phyloP scores from a whole-genome alignment of 1,139 yeast genomes.

The Casaregolazyma lundiana region DNA sequence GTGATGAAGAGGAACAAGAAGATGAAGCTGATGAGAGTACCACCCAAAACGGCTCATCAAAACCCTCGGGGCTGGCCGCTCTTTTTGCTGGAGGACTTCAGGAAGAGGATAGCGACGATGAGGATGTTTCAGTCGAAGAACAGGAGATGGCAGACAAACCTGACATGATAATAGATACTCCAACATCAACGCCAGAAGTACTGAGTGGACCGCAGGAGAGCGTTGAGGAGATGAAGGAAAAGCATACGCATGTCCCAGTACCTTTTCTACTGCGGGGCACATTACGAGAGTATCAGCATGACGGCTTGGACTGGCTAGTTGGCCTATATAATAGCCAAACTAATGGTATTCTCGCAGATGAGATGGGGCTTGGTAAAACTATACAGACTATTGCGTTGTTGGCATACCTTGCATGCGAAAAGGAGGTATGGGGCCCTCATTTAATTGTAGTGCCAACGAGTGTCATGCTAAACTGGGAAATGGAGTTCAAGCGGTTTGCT shows the following conservation, averaged over 20 bases:
- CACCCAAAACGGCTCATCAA: neutral
- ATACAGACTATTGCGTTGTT: slow-evolving; percentile 90
- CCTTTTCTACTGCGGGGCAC: slow-evolving; percentile 66
- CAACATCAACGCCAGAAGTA: slow-evolving; percentile 18
- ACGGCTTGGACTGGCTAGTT: slow-evolving; percentile 96
- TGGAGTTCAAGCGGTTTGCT: slow-evolving; percentile 97
- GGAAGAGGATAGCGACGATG: slow-evolving; percentile 24
- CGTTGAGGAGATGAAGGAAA: neutral
- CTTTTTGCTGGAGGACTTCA: slow-evolving; percentile 20
- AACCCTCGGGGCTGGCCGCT: slow-evolving; percentile 8
- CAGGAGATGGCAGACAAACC: slow-evolving; percentile 26
- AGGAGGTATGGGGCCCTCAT: slow-evolving; percentile 97
- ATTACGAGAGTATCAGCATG: slow-evolving; percentile 87
- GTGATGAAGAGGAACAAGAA: slow-evolving; percentile 20
- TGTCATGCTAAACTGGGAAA: slow-evolving; percentile 98
- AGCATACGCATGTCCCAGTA: slow-evolving; percentile 24
- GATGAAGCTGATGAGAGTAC: slow-evolving; percentile 14
- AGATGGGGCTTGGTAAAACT: slow-evolving; percentile 98
- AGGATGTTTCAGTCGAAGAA: slow-evolving; percentile 19
- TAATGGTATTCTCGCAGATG: slow-evolving; percentile 96
- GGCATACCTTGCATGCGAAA: slow-evolving; percentile 87
- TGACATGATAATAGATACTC: slow-evolving; percentile 11
- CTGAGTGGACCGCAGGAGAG: neutral
- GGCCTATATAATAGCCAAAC: slow-evolving; percentile 88
- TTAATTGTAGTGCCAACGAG: slow-evolving; percentile 95